Conservation (phyloP, 2,329 filamentous ascomycete genomes). For the Paraphaeosphaeria minitans region DNA sequence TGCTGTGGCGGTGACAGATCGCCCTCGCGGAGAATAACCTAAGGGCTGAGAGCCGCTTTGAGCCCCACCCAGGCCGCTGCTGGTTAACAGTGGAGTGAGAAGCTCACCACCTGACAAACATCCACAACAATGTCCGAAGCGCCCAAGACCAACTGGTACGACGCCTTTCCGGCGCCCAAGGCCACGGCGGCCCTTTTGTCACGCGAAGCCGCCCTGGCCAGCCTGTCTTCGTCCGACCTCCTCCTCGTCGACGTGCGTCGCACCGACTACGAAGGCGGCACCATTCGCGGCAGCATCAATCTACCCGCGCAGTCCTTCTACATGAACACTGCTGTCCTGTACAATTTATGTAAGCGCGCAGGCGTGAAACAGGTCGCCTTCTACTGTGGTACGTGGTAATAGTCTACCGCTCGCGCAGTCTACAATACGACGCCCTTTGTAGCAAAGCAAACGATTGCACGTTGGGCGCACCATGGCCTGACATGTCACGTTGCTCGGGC, state of each 20-base stretch:
- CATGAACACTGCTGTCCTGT: slow-evolving; percentile 52
- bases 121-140: slow-evolving; percentile 6
- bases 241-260: slow-evolving; percentile 53
- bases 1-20: slow-evolving; percentile 12
- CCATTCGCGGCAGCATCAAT: slow-evolving; percentile 53
- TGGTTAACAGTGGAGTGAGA: background rate
- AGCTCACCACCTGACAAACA: background rate
- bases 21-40: slow-evolving; percentile 12
- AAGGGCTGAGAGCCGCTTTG: slow-evolving; percentile 23
- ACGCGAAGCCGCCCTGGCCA: slow-evolving; percentile 42
- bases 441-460: background rate
- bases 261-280: slow-evolving; percentile 55
- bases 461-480: slow-evolving; percentile 21
- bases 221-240: slow-evolving; percentile 43
- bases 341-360: slow-evolving; percentile 51
- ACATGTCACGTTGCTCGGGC: slow-evolving; percentile 16
- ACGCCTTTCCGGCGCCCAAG: slow-evolving; percentile 49
- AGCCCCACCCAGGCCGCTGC: background rate
- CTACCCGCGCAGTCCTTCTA: slow-evolving; percentile 56
- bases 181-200: slow-evolving; percentile 47
- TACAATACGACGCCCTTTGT: background rate
- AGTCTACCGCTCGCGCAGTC: too few relatives aligned
- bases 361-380: slow-evolving; percentile 54
- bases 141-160: slow-evolving; percentile 42
- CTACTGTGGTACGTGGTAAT: slow-evolving; percentile 48